A percentile compares a stretch with the other conserved stretches of the same genome.
Conservation (phyloP, 2,329 filamentous ascomycete genomes). For the Fusarium camptoceras region DNA sequence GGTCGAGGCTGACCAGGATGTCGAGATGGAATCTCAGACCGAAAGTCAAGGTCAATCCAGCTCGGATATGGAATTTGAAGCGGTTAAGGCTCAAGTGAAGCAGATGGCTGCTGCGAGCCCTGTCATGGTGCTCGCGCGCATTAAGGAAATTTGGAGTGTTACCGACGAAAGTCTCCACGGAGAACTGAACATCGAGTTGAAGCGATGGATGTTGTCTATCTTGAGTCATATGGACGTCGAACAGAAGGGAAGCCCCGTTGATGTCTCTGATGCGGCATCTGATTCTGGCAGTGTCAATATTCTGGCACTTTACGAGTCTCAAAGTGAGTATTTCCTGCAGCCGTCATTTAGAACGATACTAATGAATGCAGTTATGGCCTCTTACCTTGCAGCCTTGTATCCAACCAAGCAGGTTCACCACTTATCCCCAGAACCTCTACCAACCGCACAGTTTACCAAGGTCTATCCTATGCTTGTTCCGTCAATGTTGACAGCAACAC, state of each 20-base stretch:
- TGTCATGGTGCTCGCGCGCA: constrained; percentile 62
- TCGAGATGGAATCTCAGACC: neutral
- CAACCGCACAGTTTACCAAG: constrained; percentile 53
- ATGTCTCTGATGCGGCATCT: neutral
- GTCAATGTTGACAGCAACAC: constrained; percentile 50
- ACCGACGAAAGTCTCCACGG: constrained; percentile 21
- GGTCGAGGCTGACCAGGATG: neutral
- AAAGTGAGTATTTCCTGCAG: constrained; percentile 51
- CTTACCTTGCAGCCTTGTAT: constrained; percentile 61
- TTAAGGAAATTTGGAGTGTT: constrained; percentile 55
- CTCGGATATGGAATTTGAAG: neutral
- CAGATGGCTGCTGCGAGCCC: constrained; percentile 42
- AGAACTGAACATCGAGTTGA: constrained; percentile 64
- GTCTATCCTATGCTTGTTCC: constrained; percentile 56
- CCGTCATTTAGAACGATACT: neutral
- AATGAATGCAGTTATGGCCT: constrained; percentile 56
- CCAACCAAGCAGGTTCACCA: constrained; percentile 58
- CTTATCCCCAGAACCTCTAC: constrained; percentile 58
- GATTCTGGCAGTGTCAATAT: constrained; percentile 48
- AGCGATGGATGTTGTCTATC: constrained; percentile 70
- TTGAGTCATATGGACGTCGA: constrained; percentile 61
- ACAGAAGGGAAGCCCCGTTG: constrained; percentile 25
- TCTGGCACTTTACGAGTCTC: constrained; percentile 64
- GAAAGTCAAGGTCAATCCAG: neutral
- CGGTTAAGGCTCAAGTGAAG: constrained; percentile 29